Conservation (phyloP, 1,284 basidiomycete species). For the Vanrija humicola region DNA sequence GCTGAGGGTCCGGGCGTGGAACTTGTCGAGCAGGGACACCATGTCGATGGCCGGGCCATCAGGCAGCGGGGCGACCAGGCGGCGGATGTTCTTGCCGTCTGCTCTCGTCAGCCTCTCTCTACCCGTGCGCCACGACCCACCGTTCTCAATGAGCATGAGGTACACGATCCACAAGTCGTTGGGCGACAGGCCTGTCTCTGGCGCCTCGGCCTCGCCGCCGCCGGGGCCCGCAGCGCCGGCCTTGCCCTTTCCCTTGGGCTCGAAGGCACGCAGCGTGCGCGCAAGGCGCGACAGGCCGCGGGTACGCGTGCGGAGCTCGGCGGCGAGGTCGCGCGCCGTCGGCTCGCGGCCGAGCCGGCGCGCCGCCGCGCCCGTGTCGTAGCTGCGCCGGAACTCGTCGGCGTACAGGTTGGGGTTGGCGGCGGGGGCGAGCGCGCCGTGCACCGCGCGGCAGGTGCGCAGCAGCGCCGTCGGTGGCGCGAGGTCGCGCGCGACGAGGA, state of each 20-base stretch:
- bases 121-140: slow-evolving; percentile 22
- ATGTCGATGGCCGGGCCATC: slow-evolving; percentile 23
- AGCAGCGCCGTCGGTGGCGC: slow-evolving; percentile 52
- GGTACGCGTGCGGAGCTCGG: slow-evolving; percentile 39
- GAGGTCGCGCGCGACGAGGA: slow-evolving; percentile 44
- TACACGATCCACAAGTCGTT: slow-evolving; percentile 58
- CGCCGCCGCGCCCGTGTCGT: slow-evolving; percentile 60
- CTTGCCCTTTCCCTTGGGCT: too few relatives aligned
- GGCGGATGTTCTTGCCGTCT: slow-evolving; percentile 64
- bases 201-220: too few relatives aligned
- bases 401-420: slow-evolving; percentile 61
- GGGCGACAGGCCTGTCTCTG: slow-evolving; percentile 23
- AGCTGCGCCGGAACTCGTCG: slow-evolving; percentile 58
- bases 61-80: slow-evolving; percentile 55
- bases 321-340: slow-evolving; percentile 13
- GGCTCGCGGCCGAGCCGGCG: slow-evolving; percentile 53
- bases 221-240: too few relatives aligned
- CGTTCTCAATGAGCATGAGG: slow-evolving; percentile 66
- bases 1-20: slow-evolving; percentile 5
- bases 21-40: not conserved
- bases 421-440: slow-evolving; percentile 48
- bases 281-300: slow-evolving; percentile 27
- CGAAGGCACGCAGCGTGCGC: slow-evolving; percentile 15
- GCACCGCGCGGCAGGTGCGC: slow-evolving; percentile 52
- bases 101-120: slow-evolving; percentile 3